Evolutionary conservation across 768 basidiomycete genomes (phyloP), one percentile per base, ranked within the genome.

Genomic region (Cyclocybe aegerita): DNA sequence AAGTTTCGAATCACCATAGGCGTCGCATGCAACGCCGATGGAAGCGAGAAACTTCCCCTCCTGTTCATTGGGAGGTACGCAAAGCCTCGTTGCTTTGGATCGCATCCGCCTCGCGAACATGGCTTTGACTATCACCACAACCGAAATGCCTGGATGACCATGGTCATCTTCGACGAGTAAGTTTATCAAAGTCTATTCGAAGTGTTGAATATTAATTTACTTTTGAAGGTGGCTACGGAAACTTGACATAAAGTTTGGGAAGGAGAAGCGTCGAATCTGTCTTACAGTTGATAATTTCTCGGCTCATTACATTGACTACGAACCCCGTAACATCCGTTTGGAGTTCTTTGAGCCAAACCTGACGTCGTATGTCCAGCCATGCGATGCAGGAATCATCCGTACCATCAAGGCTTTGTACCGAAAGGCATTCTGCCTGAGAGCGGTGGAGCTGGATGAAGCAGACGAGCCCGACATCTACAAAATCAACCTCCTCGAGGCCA

Each of bases 121-220:
- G 67, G 66, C 2, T 69, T 72, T 50, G 65, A 70, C 60, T 76
- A 75, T 49, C 49, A 58, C 3, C 62, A 66, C 52, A 72, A 73
- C 58, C 65, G 59, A 51, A 74, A 59, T 43, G 65, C 69, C 4
- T 74, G 72, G 71, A 73, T 75, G 73, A 73, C 61, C 2, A 23
- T 23, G 23, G 23, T 23, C 23, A 23, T 23, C 23, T 23, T 23
- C 23, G 23, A 23, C 4, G 23, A 23, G 23, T 23, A 4, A 23
- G 23, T 23, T 23, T 23, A n/a, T n/a, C n/a, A n/a, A n/a, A n/a
- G n/a, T n/a, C n/a, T n/a, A n/a, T n/a, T n/a, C n/a, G n/a, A n/a
- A n/a, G n/a, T n/a, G n/a, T n/a, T n/a, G n/a, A n/a, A n/a, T n/a
- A n/a, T n/a, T n/a, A n/a, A n/a, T n/a, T n/a, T n/a, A n/a, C n/a